Evolutionary conservation across 257 asterid genomes (phyloP).

Genomic region (Nicotiana sylvestris): DNA sequence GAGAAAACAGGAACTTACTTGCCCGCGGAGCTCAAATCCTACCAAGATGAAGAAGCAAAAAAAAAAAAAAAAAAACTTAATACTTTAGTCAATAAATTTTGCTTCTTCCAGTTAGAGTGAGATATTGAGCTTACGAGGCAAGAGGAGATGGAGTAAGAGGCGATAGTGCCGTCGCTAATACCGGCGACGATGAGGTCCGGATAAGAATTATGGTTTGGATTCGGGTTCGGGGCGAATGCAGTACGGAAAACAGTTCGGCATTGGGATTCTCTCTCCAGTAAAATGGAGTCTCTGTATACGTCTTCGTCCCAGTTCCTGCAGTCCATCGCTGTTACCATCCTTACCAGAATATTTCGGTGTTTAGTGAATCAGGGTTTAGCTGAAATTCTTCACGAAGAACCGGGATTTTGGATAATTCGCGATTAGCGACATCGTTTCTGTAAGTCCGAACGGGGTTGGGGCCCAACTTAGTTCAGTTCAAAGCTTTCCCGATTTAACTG

Average conservation of each 20-base stretch:
- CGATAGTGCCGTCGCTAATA: slow-evolving; percentile 78
- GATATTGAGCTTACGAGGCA: slow-evolving; percentile 46
- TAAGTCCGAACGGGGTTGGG: too few species aligned
- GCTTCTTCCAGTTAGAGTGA: background rate
- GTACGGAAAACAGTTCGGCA: slow-evolving; percentile 82
- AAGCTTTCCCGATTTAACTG: too few species aligned
- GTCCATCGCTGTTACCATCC: slow-evolving; percentile 38
- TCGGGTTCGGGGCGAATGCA: slow-evolving; percentile 55
- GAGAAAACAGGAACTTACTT: background rate
- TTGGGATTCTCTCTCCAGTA: slow-evolving; percentile 52
- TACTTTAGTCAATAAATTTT: too few species aligned
- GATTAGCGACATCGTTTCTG: too few species aligned
- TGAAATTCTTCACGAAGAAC: background rate
- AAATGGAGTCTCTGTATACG: slow-evolving; percentile 58
- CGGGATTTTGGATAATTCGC: background rate
- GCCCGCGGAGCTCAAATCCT: background rate
- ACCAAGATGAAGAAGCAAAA: background rate
- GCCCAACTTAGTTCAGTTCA: too few species aligned
- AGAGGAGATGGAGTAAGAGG: slow-evolving; percentile 68
- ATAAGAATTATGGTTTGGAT: slow-evolving; percentile 49
- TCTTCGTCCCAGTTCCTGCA: slow-evolving; percentile 89
- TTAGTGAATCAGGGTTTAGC: background rate
- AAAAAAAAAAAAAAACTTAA: too few species aligned
- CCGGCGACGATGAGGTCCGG: slow-evolving; percentile 64
- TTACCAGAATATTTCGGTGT: background rate